These are phyloP conservation scores for Thelonectria olida DNA, from an alignment of 2,329 filamentous ascomycete species.

Conservation along the genomic window DNA sequence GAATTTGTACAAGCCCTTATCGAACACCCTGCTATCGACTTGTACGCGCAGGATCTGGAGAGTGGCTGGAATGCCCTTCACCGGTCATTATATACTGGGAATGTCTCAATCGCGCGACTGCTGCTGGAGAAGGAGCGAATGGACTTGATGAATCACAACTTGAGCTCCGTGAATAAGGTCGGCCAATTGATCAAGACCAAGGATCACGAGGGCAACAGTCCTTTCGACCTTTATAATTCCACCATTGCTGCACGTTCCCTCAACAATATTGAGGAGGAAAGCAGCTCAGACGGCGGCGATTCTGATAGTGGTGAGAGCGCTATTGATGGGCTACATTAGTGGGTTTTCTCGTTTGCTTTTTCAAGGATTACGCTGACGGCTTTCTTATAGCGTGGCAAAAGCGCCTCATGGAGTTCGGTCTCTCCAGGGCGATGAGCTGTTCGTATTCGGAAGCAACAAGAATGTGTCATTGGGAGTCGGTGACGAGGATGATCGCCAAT, in stretches of 20 bases:
- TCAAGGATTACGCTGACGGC: conserved; percentile 13
- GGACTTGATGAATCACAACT: conserved; percentile 68
- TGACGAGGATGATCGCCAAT: conserved; percentile 95
- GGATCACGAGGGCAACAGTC: conserved; percentile 92
- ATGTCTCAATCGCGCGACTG: conserved; percentile 83
- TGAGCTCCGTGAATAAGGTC: conserved; percentile 67
- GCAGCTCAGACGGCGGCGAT: conserved; percentile 60
- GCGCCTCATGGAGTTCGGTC: conserved; percentile 25
- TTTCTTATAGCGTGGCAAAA: conserved; percentile 32
- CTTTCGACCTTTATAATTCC: conserved; percentile 90
- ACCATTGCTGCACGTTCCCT: conserved; percentile 85
- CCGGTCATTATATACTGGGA: conserved; percentile 88
- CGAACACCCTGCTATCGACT: conserved; percentile 82
- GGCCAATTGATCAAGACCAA: conserved; percentile 92
- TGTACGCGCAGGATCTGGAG: conserved; percentile 88
- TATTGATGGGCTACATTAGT: conserved; percentile 40
- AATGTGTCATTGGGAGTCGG: conserved; percentile 92
- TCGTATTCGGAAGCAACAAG: conserved; percentile 95
- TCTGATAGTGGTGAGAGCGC: conserved; percentile 64
- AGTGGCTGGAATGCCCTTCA: conserved; percentile 97
- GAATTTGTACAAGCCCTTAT: conserved; percentile 83
- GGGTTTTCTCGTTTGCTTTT: conserved; percentile 28
- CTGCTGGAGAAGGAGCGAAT: conserved; percentile 81
- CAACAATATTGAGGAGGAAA: conserved; percentile 56
- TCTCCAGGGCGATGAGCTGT: conserved; percentile 79